These are phyloP conservation scores for Mortierella antarctica DNA, from an alignment of 192 early-diverging fungal genomes.

Conservation along the genomic window DNA sequence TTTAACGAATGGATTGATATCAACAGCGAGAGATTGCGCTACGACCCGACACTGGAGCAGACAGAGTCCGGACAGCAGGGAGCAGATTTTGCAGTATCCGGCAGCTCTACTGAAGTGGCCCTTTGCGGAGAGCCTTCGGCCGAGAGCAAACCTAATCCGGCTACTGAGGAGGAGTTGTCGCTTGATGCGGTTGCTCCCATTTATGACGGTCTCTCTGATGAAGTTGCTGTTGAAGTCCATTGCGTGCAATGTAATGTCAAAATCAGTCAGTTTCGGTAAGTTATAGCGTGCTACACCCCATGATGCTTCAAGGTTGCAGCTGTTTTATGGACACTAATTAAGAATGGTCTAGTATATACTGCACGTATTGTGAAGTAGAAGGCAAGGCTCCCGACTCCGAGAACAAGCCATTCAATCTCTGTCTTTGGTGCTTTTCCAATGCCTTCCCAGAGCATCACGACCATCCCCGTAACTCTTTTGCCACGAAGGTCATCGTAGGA, in stretches of 20 bases:
- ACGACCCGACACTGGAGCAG: conserved; percentile 22
- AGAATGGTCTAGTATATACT: conserved; percentile 67
- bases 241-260: conserved; percentile 85
- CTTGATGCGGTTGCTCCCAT: not conserved
- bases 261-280: conserved; percentile 81
- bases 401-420: conserved; percentile 29
- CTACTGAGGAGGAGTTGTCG: not conserved
- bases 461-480: conserved; percentile 86
- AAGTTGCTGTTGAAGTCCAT: conserved; percentile 5
- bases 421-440: conserved; percentile 73
- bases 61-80: not conserved
- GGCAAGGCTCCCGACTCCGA: conserved; percentile 16
- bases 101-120: not conserved
- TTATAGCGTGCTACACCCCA: not conserved
- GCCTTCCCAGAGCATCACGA: conserved; percentile 76
- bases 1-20: conserved; percentile 80
- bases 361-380: conserved; percentile 80
- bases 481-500: conserved; percentile 73
- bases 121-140: not conserved
- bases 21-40: conserved; percentile 66
- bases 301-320: conserved; percentile 34
- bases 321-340: conserved; percentile 87
- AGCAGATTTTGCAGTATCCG: not conserved
- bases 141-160: not conserved
- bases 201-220: conserved; percentile 5